These are phyloP conservation scores for Paramecium sexaurelia DNA, from an alignment of 73 alveolate species.

Conservation along the genomic window DNA sequence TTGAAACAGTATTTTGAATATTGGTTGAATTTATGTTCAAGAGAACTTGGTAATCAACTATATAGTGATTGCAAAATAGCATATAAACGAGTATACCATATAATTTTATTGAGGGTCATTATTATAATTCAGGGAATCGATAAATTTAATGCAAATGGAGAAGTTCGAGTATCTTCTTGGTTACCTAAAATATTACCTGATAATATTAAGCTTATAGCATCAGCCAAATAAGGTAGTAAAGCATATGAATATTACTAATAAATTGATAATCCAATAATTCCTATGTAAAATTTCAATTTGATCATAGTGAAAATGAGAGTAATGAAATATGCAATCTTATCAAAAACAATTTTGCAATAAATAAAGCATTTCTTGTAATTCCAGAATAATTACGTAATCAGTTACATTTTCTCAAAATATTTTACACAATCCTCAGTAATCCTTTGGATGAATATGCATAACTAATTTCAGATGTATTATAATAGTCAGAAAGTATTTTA, in stretches of 20 bases:
- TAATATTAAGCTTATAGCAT: background rate
- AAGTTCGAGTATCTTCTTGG: conserved; percentile 31
- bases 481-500: background rate
- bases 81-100: conserved; percentile 25
- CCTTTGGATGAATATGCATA: background rate
- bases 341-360: background rate
- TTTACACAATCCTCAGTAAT: background rate
- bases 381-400: background rate
- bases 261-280: background rate
- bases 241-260: conserved; percentile 14
- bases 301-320: background rate
- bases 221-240: background rate
- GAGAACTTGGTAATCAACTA: conserved; percentile 15
- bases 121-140: conserved; percentile 7
- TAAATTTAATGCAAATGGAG: conserved; percentile 33
- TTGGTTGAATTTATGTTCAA: conserved; percentile 30
- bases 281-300: background rate
- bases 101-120: background rate
- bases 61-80: background rate
- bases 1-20: conserved; percentile 46
- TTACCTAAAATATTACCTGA: conserved; percentile 44
- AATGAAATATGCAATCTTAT: background rate
- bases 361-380: background rate
- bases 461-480: background rate
- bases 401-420: background rate